Percentiles rank a stretch among this genome's conserved stretches.
Conservation (phyloP, 106 monocot species). For the Chionographis japonica region DNA sequence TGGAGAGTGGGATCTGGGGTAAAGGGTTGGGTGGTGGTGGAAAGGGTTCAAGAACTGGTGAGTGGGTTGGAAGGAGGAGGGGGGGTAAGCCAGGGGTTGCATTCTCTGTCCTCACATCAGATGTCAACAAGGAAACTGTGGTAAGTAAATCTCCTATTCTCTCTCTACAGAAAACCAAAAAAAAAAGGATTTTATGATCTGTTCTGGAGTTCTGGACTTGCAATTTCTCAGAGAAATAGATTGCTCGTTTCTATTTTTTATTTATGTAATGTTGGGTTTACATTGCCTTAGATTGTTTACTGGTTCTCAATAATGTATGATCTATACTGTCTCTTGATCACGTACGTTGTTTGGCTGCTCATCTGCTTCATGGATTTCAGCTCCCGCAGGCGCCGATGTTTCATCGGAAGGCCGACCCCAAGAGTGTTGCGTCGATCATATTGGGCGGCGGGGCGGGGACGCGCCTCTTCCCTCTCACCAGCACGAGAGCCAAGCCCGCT, state of each 20-base stretch:
- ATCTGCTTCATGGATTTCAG: slow-evolving; percentile 3
- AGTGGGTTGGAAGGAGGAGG: not conserved
- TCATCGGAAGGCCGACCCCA: slow-evolving; percentile 36
- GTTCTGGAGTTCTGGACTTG: too few species aligned
- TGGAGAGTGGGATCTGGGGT: not conserved
- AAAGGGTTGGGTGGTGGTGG: not conserved
- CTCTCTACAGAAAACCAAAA: too few species aligned
- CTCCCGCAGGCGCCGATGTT: slow-evolving; percentile 20
- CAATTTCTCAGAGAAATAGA: too few species aligned
- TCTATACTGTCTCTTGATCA: not conserved
- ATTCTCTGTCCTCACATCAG: not conserved
- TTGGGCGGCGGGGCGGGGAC: slow-evolving; percentile 85
- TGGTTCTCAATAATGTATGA: too few species aligned
- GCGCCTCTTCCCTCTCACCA: slow-evolving; percentile 75
- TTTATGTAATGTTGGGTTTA: too few species aligned
- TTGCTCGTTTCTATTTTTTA: not conserved
- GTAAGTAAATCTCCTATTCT: not conserved
- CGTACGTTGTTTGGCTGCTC: too few species aligned
- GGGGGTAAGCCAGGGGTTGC: not conserved
- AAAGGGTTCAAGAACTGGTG: not conserved
- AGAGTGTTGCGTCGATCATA: slow-evolving; percentile 70
- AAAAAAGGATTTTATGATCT: too few species aligned
- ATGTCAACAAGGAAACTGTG: not conserved
- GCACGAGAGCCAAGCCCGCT: slow-evolving; percentile 70
- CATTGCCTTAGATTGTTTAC: too few species aligned